Evolutionary conservation across 805 yeast genomes (phyloP), one percentile per base, ranked within the genome.

Genomic region (Cyberlindnera saturnus): DNA sequence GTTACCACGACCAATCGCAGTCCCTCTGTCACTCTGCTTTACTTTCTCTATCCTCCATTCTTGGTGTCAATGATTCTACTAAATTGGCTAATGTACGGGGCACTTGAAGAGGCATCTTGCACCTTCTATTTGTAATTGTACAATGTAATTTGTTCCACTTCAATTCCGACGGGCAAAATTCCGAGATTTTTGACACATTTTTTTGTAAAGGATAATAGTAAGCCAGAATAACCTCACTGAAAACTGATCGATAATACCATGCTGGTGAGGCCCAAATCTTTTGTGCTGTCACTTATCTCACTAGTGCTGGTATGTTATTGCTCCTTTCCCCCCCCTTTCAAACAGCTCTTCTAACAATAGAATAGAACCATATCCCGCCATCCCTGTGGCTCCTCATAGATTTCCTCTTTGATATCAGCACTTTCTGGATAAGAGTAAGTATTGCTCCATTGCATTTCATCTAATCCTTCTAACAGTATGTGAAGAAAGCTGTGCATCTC

Each of bases 351-450:
- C 43, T 39, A 34, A 40, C 47, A 40, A n/a, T 1, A 23, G 28
- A 10, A 5, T 14, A 56, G 55, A 67, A 68, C 45, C 69, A 66
- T 39, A 59, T 69, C 7, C 74, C 74, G n/a, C 69, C 70, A 1
- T 57, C 63, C 9, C 56, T 65, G 13, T 69, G 74, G 70, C 62
- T 62, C 19, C 46, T 70, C 8, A 43, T 69, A 17, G 64, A 70
- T 50, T 66, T 71, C 29, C 43, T 69, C 7, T 52, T 67, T 18
- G 77, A 73, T 45, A 71, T 72, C 11, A 45, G 61, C 33, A 59
- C 63, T 9, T 72, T 66, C 55, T 72, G 77, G 77, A 48, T 57
- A 16, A 49, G 61, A 16, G 50, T 42, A 17, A 35, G 53, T 43
- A 3, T 23, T 23, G 14, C 13, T 14, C 32, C 3, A 5, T 17